A percentile compares a stretch with the other conserved stretches of the same genome.
Conservation (phyloP, 495 filamentous ascomycete genomes). For the Articulospora tetracladia region DNA sequence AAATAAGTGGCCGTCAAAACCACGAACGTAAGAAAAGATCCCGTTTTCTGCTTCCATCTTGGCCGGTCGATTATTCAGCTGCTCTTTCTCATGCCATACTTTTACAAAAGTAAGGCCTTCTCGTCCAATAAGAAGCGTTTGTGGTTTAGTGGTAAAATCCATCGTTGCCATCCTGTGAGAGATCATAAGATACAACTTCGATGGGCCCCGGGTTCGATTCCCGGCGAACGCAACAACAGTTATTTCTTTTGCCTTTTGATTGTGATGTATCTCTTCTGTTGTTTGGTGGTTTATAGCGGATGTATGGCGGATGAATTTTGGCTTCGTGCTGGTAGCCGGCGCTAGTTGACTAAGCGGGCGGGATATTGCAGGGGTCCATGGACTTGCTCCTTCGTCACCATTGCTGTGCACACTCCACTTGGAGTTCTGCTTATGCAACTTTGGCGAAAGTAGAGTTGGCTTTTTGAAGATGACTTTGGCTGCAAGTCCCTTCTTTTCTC, state of each 20-base stretch:
- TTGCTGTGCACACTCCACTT: too few relatives aligned
- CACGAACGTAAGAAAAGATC: neutral
- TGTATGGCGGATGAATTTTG: too few relatives aligned
- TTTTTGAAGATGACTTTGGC: too few relatives aligned
- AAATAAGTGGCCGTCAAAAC: neutral
- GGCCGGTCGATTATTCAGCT: neutral
- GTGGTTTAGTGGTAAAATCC: constrained; percentile 28
- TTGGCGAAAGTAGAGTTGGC: too few relatives aligned
- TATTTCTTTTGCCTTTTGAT: neutral
- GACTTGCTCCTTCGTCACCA: too few relatives aligned
- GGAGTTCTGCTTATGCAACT: too few relatives aligned
- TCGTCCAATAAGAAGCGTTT: constrained; percentile 10
- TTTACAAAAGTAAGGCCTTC: neutral
- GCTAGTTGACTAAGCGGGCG: too few relatives aligned
- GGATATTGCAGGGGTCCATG: too few relatives aligned
- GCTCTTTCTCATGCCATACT: neutral
- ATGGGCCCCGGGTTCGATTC: constrained; percentile 28
- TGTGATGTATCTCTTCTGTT: constrained; percentile 7
- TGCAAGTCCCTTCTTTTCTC: too few relatives aligned
- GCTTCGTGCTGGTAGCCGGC: too few relatives aligned
- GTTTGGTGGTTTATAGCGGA: too few relatives aligned
- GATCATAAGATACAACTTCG: constrained; percentile 6
- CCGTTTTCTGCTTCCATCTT: neutral
- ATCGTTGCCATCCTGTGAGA: constrained; percentile 18
- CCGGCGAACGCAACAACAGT: constrained; percentile 18